Evolutionary conservation across 2,329 filamentous ascomycete species (phyloP).

Genomic region (Scolecobasidium constrictum): DNA sequence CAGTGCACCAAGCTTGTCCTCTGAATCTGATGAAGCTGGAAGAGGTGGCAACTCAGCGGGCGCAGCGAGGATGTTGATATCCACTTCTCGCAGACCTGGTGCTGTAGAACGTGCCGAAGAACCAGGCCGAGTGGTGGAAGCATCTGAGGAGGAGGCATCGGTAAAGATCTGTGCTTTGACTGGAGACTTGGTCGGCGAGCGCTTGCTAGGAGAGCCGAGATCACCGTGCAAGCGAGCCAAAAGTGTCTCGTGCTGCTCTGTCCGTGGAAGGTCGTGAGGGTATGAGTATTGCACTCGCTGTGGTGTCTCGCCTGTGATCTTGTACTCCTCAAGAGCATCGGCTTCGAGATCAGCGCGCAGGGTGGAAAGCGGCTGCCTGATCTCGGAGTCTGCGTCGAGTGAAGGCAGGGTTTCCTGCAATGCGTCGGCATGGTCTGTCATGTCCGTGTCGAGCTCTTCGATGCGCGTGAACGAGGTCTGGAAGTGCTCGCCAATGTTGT

Average conservation of each 20-base stretch:
- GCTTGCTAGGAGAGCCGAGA: slow-evolving; percentile 20
- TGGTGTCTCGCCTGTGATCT: slow-evolving; percentile 76
- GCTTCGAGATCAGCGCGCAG: slow-evolving; percentile 59
- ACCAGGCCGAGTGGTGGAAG: slow-evolving; percentile 15
- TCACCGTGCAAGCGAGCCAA: slow-evolving; percentile 38
- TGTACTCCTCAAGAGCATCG: slow-evolving; percentile 65
- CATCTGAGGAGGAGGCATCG: slow-evolving; percentile 9
- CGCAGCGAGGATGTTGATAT: slow-evolving; percentile 31
- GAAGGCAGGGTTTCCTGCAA: slow-evolving; percentile 52
- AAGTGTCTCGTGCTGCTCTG: slow-evolving; percentile 49
- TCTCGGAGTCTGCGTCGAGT: slow-evolving; percentile 40
- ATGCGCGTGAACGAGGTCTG: slow-evolving; percentile 57
- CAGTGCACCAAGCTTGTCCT: slow-evolving; percentile 18
- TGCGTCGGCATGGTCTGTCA: slow-evolving; percentile 34
- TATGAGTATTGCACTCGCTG: slow-evolving; percentile 74
- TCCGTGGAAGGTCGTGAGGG: slow-evolving; percentile 67
- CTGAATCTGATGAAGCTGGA: slow-evolving; percentile 21
- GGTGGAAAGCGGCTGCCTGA: slow-evolving; percentile 59
- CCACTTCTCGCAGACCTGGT: slow-evolving; percentile 33
- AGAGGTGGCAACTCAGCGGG: slow-evolving; percentile 15
- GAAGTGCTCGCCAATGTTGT: slow-evolving; percentile 59
- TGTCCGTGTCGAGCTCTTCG: slow-evolving; percentile 55
- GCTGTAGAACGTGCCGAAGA: slow-evolving; percentile 12
- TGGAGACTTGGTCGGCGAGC: slow-evolving; percentile 37
- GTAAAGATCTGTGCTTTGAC: slow-evolving; percentile 15